Percentiles rank a stretch among this genome's conserved stretches.
phyloP scores from a whole-genome alignment of 768 basidiomycete species.

The Hemileccinum impolitum region DNA sequence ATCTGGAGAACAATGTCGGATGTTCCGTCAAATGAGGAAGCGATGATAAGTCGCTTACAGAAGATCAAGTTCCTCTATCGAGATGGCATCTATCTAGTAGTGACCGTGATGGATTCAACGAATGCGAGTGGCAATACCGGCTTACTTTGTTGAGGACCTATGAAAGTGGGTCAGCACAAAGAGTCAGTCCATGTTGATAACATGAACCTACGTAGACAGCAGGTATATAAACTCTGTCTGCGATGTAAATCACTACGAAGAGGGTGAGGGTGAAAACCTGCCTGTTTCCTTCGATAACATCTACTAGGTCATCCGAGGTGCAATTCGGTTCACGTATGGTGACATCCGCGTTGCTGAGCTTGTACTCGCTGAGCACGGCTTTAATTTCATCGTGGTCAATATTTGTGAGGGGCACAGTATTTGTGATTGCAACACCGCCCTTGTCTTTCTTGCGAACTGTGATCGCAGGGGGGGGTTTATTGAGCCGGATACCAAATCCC shows the following conservation, averaged over 20 bases:
- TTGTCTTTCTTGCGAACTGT: constrained; percentile 83
- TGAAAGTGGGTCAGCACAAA: not conserved
- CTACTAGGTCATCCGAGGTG: constrained; percentile 94
- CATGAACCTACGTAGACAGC: constrained; percentile 70
- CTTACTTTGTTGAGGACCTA: constrained; percentile 82
- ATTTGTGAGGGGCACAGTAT: constrained; percentile 94
- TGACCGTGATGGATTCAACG: constrained; percentile 1
- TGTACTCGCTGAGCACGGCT: constrained; percentile 91
- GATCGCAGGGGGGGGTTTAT: constrained; percentile 91
- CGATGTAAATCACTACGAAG: constrained; percentile 2
- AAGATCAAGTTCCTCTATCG: constrained; percentile 95
- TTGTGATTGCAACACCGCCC: constrained; percentile 90
- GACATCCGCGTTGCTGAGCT: constrained; percentile 83
- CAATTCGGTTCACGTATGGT: constrained; percentile 90
- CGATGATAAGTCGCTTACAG: constrained; percentile 45
- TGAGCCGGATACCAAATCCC: constrained; percentile 96
- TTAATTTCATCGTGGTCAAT: constrained; percentile 96
- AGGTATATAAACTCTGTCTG: constrained; percentile 84
- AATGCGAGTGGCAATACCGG: not conserved
- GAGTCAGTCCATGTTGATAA: not conserved
- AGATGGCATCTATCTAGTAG: constrained; percentile 90
- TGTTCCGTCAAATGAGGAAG: not conserved
- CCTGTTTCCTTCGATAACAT: constrained; percentile 96
- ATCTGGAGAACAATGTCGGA: constrained; percentile 37
- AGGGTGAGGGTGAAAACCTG: constrained; percentile 19